Conservation (phyloP, 2,329 filamentous ascomycete genomes). For the Trichocomaceae sp. region DNA sequence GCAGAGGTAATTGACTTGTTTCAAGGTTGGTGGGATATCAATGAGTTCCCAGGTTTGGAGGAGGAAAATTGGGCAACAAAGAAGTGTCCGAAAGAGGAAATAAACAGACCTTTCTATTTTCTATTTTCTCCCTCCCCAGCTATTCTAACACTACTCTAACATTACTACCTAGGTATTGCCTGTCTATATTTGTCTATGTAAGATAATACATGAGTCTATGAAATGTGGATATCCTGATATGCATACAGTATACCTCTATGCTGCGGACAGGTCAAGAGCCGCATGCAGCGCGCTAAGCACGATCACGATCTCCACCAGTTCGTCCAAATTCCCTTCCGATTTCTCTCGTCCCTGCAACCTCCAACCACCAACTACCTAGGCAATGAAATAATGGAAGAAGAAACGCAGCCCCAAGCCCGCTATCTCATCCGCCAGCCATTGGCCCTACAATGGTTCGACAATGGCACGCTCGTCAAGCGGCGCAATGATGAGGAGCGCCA, state of each 20-base stretch:
- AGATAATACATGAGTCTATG: too few species aligned
- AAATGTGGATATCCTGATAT: too few species aligned
- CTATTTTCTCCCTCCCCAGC: too few species aligned
- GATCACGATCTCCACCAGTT: too few species aligned
- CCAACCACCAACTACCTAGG: too few species aligned
- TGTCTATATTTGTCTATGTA: too few species aligned
- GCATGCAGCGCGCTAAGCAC: too few species aligned
- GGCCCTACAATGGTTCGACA: constrained; percentile 44
- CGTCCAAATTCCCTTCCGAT: neutral
- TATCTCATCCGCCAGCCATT: constrained; percentile 26
- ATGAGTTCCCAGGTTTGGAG: too few species aligned
- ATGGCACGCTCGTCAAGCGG: constrained; percentile 37
- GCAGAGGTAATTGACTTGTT: too few species aligned
- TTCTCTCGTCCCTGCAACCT: neutral
- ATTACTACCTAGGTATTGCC: neutral
- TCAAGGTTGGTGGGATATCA: neutral
- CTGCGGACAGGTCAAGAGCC: too few species aligned
- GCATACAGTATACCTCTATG: too few species aligned
- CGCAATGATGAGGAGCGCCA: constrained; percentile 41
- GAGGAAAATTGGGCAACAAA: neutral
- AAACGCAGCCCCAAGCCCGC: constrained; percentile 15
- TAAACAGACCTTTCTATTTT: neutral
- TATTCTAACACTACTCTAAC: too few species aligned
- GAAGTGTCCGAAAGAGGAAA: neutral
- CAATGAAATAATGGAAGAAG: neutral